These are phyloP conservation scores for Pseudoneurospora amorphoporcata DNA, from an alignment of 495 filamentous ascomycete species.

Conservation along the genomic window DNA sequence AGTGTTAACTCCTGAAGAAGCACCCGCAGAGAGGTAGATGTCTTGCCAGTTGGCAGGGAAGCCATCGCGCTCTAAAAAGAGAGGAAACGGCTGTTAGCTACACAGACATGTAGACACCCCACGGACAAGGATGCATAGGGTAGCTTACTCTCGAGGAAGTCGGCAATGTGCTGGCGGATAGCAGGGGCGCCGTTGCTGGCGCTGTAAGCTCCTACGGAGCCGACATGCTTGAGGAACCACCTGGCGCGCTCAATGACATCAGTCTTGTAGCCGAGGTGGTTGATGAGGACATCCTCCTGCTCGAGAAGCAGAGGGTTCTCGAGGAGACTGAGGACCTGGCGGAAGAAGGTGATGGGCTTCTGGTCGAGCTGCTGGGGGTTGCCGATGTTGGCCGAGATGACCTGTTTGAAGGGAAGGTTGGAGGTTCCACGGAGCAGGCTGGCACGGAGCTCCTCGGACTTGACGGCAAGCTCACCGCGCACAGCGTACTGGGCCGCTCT, in stretches of 20 bases:
- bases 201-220: slow-evolving; percentile 93
- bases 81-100: background rate
- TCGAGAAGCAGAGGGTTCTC: slow-evolving; percentile 82
- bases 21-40: slow-evolving; percentile 82
- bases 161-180: slow-evolving; percentile 80
- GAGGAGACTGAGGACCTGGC: slow-evolving; percentile 87
- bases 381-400: slow-evolving; percentile 96
- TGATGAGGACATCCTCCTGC: slow-evolving; percentile 57
- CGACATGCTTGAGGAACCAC: slow-evolving; percentile 66
- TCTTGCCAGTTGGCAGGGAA: slow-evolving; percentile 65
- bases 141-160: slow-evolving; percentile 71
- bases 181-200: slow-evolving; percentile 78
- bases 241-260: slow-evolving; percentile 81
- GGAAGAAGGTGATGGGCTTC: slow-evolving; percentile 98
- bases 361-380: slow-evolving; percentile 98
- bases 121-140: background rate
- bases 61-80: slow-evolving; percentile 60
- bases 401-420: slow-evolving; percentile 73
- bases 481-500: slow-evolving; percentile 88
- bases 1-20: slow-evolving; percentile 89
- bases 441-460: slow-evolving; percentile 79
- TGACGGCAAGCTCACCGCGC: slow-evolving; percentile 84
- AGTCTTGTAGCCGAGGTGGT: slow-evolving; percentile 66
- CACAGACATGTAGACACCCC: background rate
- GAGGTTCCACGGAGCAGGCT: slow-evolving; percentile 43